Percentiles rank a stretch among this genome's conserved stretches.
Conservation (phyloP, 139 green algal genomes). For the Chlamydomonas applanata region DNA sequence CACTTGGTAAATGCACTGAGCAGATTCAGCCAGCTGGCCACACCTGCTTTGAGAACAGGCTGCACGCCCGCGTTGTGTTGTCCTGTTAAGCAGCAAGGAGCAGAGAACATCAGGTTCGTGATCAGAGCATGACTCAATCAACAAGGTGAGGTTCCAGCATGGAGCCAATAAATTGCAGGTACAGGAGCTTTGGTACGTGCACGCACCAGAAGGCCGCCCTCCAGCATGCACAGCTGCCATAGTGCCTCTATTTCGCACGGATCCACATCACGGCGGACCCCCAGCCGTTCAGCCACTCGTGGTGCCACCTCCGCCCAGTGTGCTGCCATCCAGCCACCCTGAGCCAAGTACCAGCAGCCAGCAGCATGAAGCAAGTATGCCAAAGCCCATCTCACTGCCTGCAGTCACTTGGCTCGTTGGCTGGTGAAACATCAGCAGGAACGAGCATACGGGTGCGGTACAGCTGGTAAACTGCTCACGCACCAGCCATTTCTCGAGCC, state of each 20-base stretch:
- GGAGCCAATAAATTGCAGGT: too few species aligned
- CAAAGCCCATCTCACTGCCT: too few species aligned
- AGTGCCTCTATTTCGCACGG: constrained; percentile 52
- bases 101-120: too few species aligned
- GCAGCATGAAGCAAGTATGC: not conserved
- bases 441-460: too few species aligned
- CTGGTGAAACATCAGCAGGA: too few species aligned
- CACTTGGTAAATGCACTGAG: too few species aligned
- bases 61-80: constrained; percentile 7
- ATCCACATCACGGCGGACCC: constrained; percentile 19
- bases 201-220: constrained; percentile 24
- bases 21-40: too few species aligned
- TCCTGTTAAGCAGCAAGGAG: too few species aligned
- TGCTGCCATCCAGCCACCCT: constrained; percentile 31
- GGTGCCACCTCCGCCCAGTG: constrained; percentile 33
- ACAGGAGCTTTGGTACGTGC: too few species aligned
- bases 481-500: constrained; percentile 50
- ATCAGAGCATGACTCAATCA: too few species aligned
- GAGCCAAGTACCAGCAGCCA: not conserved
- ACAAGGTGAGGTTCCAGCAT: too few species aligned
- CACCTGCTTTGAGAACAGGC: constrained; percentile 18
- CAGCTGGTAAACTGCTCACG: constrained; percentile 11
- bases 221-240: constrained; percentile 53
- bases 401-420: too few species aligned
- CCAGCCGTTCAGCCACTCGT: constrained; percentile 27